phyloP scores from a whole-genome alignment of 805 yeast species.

The Saturnispora diversa region DNA sequence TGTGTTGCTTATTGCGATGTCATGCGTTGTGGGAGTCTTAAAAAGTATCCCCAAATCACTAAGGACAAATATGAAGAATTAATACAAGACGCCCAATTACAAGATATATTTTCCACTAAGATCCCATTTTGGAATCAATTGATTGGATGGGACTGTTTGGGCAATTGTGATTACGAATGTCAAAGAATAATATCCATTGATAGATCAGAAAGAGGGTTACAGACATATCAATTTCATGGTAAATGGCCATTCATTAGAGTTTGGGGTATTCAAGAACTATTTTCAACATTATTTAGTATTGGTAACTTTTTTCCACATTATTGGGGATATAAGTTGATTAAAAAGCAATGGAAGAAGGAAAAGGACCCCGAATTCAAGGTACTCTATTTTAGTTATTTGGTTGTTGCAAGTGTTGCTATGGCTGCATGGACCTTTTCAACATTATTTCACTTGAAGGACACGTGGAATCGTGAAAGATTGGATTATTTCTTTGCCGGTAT shows the following conservation, averaged over 20 bases:
- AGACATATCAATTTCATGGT: conserved; percentile 83
- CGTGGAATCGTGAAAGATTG: conserved; percentile 66
- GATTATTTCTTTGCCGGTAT: conserved; percentile 93
- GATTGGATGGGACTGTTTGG: conserved; percentile 65
- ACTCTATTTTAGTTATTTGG: conserved; percentile 33
- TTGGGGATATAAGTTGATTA: conserved; percentile 34
- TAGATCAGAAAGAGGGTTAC: conserved; percentile 40
- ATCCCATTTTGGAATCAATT: conserved; percentile 36
- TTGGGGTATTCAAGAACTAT: conserved; percentile 78
- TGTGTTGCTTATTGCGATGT: conserved; percentile 47
- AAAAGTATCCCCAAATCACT: conserved; percentile 21
- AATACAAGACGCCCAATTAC: conserved; percentile 28
- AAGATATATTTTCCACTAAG: conserved; percentile 34
- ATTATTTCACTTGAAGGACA: conserved; percentile 82
- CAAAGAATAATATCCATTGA: conserved; percentile 64
- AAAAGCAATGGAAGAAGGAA: conserved; percentile 16
- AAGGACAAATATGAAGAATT: conserved; percentile 22
- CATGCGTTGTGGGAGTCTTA: conserved; percentile 22
- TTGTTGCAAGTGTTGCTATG: conserved; percentile 58
- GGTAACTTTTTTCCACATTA: conserved; percentile 62
- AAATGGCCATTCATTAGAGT: conserved; percentile 90
- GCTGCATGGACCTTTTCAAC: conserved; percentile 85
- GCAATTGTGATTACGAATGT: conserved; percentile 90
- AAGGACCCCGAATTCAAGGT: conserved; percentile 22
- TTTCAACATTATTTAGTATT: conserved; percentile 71